Conservation (phyloP, 2,329 filamentous ascomycete genomes). For the Neopestalotiopsis sp. region DNA sequence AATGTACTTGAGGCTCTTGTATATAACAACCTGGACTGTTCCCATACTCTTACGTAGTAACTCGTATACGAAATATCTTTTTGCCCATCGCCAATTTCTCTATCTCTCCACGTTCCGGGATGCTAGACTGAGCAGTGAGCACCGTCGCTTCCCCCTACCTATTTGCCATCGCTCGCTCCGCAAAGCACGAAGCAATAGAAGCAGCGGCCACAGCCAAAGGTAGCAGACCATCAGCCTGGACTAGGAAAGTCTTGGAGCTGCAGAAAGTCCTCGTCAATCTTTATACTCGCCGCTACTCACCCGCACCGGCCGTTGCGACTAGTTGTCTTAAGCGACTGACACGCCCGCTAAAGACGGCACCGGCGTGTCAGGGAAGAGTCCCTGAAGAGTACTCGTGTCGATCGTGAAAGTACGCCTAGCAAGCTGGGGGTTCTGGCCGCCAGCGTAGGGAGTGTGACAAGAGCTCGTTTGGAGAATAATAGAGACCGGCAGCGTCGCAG, state of each 20-base stretch:
- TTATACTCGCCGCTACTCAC: constrained; percentile 13
- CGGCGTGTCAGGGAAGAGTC: constrained; percentile 18
- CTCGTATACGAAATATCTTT: neutral
- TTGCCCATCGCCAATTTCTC: neutral
- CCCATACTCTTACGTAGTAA: neutral
- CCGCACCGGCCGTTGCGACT: constrained; percentile 14
- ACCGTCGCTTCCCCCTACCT: no score
- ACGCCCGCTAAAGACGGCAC: constrained; percentile 17
- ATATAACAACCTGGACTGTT: neutral
- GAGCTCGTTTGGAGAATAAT: neutral
- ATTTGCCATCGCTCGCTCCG: no score
- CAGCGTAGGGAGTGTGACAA: constrained; percentile 12
- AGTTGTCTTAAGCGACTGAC: constrained; percentile 7
- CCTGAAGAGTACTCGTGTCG: neutral
- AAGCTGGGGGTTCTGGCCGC: neutral
- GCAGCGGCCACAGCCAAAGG: no score
- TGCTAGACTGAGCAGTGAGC: neutral
- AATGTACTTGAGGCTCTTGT: neutral
- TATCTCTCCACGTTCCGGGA: neutral
- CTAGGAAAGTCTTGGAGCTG: neutral
- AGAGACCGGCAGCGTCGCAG: constrained; percentile 5
- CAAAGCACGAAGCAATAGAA: neutral
- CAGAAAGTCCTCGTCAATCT: neutral
- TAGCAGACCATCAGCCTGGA: neutral
- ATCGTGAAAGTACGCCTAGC: neutral